Percentiles rank a stretch among this genome's conserved stretches.
phyloP scores from a whole-genome alignment of 2,329 filamentous ascomycete species.

The Botrytis galanthina region DNA sequence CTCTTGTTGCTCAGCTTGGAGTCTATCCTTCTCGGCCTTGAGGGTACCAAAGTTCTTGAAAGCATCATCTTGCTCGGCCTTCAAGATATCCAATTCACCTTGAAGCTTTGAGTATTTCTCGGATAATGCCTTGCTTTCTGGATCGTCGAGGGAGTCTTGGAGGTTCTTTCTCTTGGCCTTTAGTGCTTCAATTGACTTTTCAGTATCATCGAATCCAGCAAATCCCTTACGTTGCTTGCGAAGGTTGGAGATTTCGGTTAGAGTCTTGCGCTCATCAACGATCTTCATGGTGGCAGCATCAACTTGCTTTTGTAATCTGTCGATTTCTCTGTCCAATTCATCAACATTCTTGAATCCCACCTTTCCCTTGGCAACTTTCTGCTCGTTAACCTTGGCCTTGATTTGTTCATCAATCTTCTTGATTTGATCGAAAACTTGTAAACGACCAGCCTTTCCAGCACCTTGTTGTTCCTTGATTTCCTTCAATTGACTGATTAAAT shows the following conservation, averaged over 20 bases:
- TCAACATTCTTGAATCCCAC: slow-evolving; percentile 83
- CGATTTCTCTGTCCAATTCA: slow-evolving; percentile 82
- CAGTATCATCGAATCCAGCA: slow-evolving; percentile 74
- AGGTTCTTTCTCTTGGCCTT: slow-evolving; percentile 86
- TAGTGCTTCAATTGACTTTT: slow-evolving; percentile 86
- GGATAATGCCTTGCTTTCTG: slow-evolving; percentile 82
- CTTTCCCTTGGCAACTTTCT: slow-evolving; percentile 80
- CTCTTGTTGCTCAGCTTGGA: slow-evolving; percentile 81
- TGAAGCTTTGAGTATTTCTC: slow-evolving; percentile 84
- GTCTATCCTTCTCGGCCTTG: slow-evolving; percentile 79
- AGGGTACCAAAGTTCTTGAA: slow-evolving; percentile 85
- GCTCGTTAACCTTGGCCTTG: slow-evolving; percentile 78
- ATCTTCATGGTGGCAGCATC: slow-evolving; percentile 89
- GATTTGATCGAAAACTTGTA: slow-evolving; percentile 80
- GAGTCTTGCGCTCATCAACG: slow-evolving; percentile 94
- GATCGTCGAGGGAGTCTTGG: slow-evolving; percentile 86
- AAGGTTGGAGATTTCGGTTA: slow-evolving; percentile 76
- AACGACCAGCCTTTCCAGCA: slow-evolving; percentile 78
- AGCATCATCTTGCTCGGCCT: slow-evolving; percentile 85
- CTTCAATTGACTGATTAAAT: slow-evolving; percentile 78
- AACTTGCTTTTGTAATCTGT: slow-evolving; percentile 77
- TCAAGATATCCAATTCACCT: slow-evolving; percentile 84
- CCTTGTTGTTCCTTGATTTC: slow-evolving; percentile 86
- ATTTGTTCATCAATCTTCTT: slow-evolving; percentile 88
- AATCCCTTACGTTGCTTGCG: slow-evolving; percentile 93